Conservation (phyloP, 495 filamentous ascomycete genomes). For the Tuber indicum region DNA sequence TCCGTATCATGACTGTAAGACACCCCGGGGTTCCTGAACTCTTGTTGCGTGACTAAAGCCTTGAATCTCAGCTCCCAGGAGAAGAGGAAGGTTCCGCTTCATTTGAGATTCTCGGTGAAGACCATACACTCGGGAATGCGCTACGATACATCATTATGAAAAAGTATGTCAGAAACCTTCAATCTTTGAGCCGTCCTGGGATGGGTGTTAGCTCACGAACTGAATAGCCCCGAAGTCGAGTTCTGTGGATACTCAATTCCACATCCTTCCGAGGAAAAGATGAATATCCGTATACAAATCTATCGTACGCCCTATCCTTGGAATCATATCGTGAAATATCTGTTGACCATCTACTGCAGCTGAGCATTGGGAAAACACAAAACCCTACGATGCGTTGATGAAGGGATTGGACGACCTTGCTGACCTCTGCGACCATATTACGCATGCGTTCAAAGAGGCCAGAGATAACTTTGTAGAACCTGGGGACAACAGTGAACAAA, state of each 20-base stretch:
- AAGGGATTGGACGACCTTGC: constrained; percentile 84
- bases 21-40: not conserved
- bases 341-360: constrained; percentile 8
- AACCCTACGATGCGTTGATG: constrained; percentile 72
- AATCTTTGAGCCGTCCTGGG: constrained; percentile 13
- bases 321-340: not conserved
- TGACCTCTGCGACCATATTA: constrained; percentile 85
- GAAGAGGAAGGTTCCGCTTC: constrained; percentile 51
- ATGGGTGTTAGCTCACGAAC: constrained; percentile 10
- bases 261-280: constrained; percentile 89
- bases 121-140: constrained; percentile 92
- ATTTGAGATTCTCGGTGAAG: constrained; percentile 86
- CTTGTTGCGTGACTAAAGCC: constrained; percentile 12
- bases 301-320: constrained; percentile 57
- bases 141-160: constrained; percentile 96
- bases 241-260: constrained; percentile 98
- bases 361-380: constrained; percentile 56
- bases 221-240: constrained; percentile 75
- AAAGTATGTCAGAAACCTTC: constrained; percentile 58
- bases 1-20: not conserved
- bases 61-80: constrained; percentile 44
- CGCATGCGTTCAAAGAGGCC: constrained; percentile 68
- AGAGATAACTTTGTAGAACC: constrained; percentile 56
- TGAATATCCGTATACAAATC: constrained; percentile 96
- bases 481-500: constrained; percentile 13